Evolutionary conservation across 164 flowering plant genomes (phyloP), one percentile per base, ranked within the genome.

Genomic region (Pachysandra terminalis): DNA sequence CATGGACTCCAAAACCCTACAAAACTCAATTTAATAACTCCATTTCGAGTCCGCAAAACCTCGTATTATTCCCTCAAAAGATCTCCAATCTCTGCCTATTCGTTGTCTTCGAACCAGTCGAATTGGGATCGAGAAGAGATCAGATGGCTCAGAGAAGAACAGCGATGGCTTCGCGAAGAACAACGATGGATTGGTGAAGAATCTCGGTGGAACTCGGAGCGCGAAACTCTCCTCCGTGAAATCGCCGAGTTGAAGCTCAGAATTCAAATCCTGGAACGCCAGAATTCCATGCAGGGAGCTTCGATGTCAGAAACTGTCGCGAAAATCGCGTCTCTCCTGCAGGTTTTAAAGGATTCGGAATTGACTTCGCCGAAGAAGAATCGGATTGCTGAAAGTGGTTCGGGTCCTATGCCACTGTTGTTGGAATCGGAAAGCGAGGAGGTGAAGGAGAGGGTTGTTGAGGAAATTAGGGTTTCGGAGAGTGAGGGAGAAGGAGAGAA

Each of bases 81-180:
- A 48, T 6, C 9, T 16, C 37, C 19, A 19, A 45, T 51, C 23
- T 35, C 48, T 23, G 32, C 77, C 51, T 56, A 67, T 19, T 45
- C 54, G 5, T 70, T 71, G 13, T 49, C 62, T 56, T 32, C 62
- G 19, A 51, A 49, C 52, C 64, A 25, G 13, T 58, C 63, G 17
- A 40, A 41, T 49, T 71, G 68, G 78, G 79, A 75, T 35, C 49
- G 70, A 61, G 81, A 79, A 48, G 79, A 73, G 59, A 37, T 19
- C 23, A 64, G 79, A 26, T 78, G 81, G 81, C 24, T 75, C 16
- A 72, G 78, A 23, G 93, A 90, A 51, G 90, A 89, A 68, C 67
- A 73, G 59, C 61, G 85, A 25, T 93, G 98, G 96, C 73, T 86
- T 0, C 83, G 95, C 7, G 98, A 93, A 59, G 91, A 89, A 69